Conservation (phyloP, 78 protist genomes). For the Salpingoeca rosetta region DNA sequence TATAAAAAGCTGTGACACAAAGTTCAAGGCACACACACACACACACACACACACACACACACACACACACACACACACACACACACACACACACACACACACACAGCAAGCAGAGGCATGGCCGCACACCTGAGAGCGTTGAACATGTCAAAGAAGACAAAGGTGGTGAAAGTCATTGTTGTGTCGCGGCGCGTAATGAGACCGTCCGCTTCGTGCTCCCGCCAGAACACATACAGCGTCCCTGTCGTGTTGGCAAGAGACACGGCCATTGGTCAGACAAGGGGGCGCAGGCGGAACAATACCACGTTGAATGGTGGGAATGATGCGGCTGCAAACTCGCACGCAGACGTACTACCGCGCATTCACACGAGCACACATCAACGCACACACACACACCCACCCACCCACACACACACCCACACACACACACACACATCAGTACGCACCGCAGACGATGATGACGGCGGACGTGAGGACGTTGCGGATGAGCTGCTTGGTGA, state of each 20-base stretch:
- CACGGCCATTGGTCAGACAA: too few relatives aligned
- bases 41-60: too few relatives aligned
- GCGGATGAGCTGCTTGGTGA: neutral
- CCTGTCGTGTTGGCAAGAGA: neutral
- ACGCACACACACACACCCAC: too few relatives aligned
- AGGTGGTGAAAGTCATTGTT: slow-evolving; percentile 47
- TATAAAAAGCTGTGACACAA: too few relatives aligned
- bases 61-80: too few relatives aligned
- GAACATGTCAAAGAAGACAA: slow-evolving; percentile 53
- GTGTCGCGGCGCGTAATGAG: slow-evolving; percentile 15
- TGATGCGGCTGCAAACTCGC: neutral
- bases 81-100: too few relatives aligned
- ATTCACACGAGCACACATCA: too few relatives aligned
- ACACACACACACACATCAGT: too few relatives aligned
- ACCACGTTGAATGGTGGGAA: neutral
- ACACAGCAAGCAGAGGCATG: too few relatives aligned
- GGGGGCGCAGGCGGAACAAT: too few relatives aligned
- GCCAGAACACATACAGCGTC: neutral
- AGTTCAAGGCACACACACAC: too few relatives aligned
- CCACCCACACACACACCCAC: too few relatives aligned
- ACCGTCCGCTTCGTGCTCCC: neutral
- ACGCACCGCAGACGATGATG: slow-evolving; percentile 14
- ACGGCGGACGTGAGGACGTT: slow-evolving; percentile 24
- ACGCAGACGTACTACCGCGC: slow-evolving; percentile 23
- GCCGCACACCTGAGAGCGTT: slow-evolving; percentile 26